Evolutionary conservation across 2,329 filamentous ascomycete genomes (phyloP).

Genomic region (Aspergillus melleus): DNA sequence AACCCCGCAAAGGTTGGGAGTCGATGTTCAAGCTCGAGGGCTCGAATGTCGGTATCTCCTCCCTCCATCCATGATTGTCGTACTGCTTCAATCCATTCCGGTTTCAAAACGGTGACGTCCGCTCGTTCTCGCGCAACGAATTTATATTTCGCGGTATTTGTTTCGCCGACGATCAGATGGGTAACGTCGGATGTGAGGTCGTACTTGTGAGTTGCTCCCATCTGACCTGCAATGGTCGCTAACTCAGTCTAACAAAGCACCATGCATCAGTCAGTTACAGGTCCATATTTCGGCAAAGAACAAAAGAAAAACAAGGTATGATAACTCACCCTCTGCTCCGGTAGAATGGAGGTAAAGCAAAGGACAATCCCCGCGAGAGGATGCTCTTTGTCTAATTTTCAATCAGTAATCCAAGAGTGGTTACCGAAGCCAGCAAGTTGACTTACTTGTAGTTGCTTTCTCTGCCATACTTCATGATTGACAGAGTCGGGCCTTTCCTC

Average conservation of each 20-base stretch:
- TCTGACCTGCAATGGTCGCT: slow-evolving; percentile 61
- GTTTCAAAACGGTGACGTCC: slow-evolving; percentile 79
- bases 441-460: slow-evolving; percentile 37
- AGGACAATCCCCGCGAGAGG: slow-evolving; percentile 73
- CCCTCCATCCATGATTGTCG: slow-evolving; percentile 78
- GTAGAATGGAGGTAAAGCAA: slow-evolving; percentile 82
- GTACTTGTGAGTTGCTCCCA: slow-evolving; percentile 84
- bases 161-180: slow-evolving; percentile 86
- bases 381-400: slow-evolving; percentile 53
- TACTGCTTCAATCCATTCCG: slow-evolving; percentile 82
- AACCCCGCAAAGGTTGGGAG: slow-evolving; percentile 52
- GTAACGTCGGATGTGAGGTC: slow-evolving; percentile 96
- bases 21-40: slow-evolving; percentile 62
- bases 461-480: slow-evolving; percentile 44
- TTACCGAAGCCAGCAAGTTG: background rate
- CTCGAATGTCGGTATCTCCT: slow-evolving; percentile 68
- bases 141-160: slow-evolving; percentile 89
- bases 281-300: background rate
- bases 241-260: slow-evolving; percentile 37
- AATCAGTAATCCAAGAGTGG: slow-evolving; percentile 18
- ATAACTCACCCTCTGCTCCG: slow-evolving; percentile 70
- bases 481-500: slow-evolving; percentile 6
- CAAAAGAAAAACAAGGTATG: background rate
- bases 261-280: background rate
- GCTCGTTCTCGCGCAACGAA: slow-evolving; percentile 88